Base-by-base conservation (phyloP, 2,329 filamentous ascomycete species). In the Nemania serpens region DNA sequence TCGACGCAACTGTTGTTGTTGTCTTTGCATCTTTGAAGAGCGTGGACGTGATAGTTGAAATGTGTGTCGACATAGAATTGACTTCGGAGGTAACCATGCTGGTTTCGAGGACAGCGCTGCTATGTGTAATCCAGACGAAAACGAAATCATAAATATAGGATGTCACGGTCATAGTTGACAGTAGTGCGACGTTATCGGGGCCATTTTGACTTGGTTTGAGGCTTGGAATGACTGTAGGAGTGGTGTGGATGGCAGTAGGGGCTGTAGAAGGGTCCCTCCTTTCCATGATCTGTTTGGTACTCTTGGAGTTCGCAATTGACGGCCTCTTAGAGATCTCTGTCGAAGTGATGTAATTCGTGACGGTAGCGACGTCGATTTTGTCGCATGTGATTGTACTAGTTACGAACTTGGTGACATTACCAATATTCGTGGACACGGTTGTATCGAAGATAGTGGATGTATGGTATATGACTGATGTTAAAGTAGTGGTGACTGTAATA, bases 1-100 rank as follows among this genome's bases (percentile, higher is more conserved):
- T 58, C 7, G 49, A 58, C 11, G 41, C 33, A 22, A 58, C 34
- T 17, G 55, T 58, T 11, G 55, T 53, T 2, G 55, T 53, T 18
- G 33, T 52, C 20, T 53, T 48, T 11, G 55, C 55, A 48, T 58
- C 20, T 22, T 18, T 42, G 34, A 58, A 58, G n/a, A 53, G 36
- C 2, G 42, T 58, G 2, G 55, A 58, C 13, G 43, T 53, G 34
- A 54, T 54, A 5, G 56, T 54, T 15, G 49, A 53, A 13, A 53
- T 53, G 12, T 34, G 22, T 6, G 49, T 59, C 13, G 49, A 53
- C 36, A 36, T 43, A 9, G 56, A 48, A 22, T 36, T 15, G 11
- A 59, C 22, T 33, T 53, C 20, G 17, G 56, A 53, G 12, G n/a
- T 43, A 10, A 59, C 11, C 5, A 49, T 53, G 13, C 50, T 53